phyloP scores from a whole-genome alignment of 805 yeast genomes.

The Barnettozyma siamensis region DNA sequence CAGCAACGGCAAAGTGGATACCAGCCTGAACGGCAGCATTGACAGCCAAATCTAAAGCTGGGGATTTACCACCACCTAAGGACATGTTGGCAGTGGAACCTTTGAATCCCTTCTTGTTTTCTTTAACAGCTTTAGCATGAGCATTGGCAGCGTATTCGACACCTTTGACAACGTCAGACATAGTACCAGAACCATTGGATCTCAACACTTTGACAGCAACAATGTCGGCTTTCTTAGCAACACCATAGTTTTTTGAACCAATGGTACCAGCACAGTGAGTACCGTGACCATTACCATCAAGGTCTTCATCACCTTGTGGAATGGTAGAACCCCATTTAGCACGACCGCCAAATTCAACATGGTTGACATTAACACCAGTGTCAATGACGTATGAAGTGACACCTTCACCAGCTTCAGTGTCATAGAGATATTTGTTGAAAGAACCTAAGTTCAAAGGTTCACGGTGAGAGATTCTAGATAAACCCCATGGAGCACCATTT shows the following conservation, averaged over 20 bases:
- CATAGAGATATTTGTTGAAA: slow-evolving; percentile 69
- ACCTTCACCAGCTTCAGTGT: slow-evolving; percentile 71
- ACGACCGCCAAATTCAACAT: slow-evolving; percentile 76
- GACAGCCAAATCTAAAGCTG: slow-evolving; percentile 80
- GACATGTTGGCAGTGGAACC: slow-evolving; percentile 93
- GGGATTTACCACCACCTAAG: slow-evolving; percentile 88
- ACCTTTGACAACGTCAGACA: slow-evolving; percentile 82
- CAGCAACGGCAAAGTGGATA: slow-evolving; percentile 90
- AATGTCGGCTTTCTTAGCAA: slow-evolving; percentile 71
- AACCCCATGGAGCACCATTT: slow-evolving; percentile 91
- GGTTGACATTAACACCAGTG: slow-evolving; percentile 77
- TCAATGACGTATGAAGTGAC: slow-evolving; percentile 86
- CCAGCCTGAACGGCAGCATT: slow-evolving; percentile 88
- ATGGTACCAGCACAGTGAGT: slow-evolving; percentile 97
- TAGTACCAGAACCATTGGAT: slow-evolving; percentile 77
- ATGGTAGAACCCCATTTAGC: slow-evolving; percentile 83
- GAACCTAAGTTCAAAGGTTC: slow-evolving; percentile 60
- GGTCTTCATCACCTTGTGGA: slow-evolving; percentile 62
- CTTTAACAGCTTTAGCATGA: slow-evolving; percentile 49
- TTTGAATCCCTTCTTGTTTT: slow-evolving; percentile 59
- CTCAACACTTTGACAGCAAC: slow-evolving; percentile 82
- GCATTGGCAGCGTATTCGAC: slow-evolving; percentile 77
- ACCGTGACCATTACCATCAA: slow-evolving; percentile 91
- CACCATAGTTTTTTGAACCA: slow-evolving; percentile 74
- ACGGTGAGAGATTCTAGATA: slow-evolving; percentile 84